Percentiles rank a stretch among this genome's conserved stretches.
Conservation (phyloP, 805 yeast species). For the Ogataea pini region DNA sequence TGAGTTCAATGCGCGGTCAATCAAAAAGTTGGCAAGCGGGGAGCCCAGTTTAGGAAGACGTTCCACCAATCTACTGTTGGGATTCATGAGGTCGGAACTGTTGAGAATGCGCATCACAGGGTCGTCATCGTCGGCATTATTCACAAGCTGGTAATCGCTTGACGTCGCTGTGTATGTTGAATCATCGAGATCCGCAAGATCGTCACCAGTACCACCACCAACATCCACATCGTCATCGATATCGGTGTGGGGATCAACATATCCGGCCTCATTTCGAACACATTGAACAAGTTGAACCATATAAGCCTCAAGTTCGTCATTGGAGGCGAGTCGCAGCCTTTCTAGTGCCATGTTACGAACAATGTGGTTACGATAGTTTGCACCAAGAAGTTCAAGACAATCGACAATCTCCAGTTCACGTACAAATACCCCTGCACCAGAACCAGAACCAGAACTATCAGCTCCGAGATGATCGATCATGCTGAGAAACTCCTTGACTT, state of each 20-base stretch:
- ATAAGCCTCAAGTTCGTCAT: slow-evolving; percentile 77
- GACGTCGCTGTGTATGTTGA: slow-evolving; percentile 31
- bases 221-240: slow-evolving; percentile 21
- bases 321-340: slow-evolving; percentile 72
- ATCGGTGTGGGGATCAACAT: slow-evolving; percentile 26
- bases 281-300: slow-evolving; percentile 91
- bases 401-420: slow-evolving; percentile 38
- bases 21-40: slow-evolving; percentile 72
- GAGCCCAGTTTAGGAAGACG: slow-evolving; percentile 40
- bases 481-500: slow-evolving; percentile 69
- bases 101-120: slow-evolving; percentile 29
- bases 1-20: slow-evolving; percentile 67
- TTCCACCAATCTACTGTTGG: slow-evolving; percentile 14
- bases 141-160: slow-evolving; percentile 37
- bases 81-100: slow-evolving; percentile 23
- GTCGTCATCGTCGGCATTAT: slow-evolving; percentile 27
- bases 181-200: slow-evolving; percentile 26
- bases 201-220: slow-evolving; percentile 9
- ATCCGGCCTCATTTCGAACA: slow-evolving; percentile 65
- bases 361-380: slow-evolving; percentile 67
- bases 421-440: slow-evolving; percentile 28
- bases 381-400: slow-evolving; percentile 75
- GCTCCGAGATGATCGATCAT: slow-evolving; percentile 35
- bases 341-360: slow-evolving; percentile 89
- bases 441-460: slow-evolving; percentile 9